Percentiles rank a stretch among this genome's conserved stretches.
phyloP scores from a whole-genome alignment of 75 land plant species.

The Sequoiadendron giganteum region DNA sequence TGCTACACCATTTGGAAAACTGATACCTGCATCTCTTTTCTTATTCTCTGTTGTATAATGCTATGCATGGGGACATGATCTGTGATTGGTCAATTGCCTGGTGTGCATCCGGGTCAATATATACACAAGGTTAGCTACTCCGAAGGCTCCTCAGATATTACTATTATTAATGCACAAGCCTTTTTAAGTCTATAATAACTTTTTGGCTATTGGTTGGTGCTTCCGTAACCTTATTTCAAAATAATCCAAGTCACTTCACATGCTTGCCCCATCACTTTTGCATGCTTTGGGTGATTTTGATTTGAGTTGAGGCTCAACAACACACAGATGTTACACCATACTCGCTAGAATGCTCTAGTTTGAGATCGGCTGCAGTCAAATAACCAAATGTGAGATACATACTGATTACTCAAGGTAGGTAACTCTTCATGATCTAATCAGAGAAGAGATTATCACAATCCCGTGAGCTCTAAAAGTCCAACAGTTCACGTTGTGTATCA shows the following conservation, averaged over 20 bases:
- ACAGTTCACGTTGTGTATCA: too few species aligned
- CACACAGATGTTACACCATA: not conserved
- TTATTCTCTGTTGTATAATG: not conserved
- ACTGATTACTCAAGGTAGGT: not conserved
- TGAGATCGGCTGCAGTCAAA: not conserved
- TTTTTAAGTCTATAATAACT: too few species aligned
- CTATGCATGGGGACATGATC: not conserved
- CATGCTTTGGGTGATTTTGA: not conserved
- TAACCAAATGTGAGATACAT: too few species aligned
- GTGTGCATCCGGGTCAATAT: not conserved
- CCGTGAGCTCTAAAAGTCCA: not conserved
- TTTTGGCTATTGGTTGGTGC: not conserved
- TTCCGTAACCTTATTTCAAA: not conserved
- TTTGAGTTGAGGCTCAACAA: not conserved
- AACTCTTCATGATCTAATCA: not conserved
- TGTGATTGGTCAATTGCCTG: not conserved
- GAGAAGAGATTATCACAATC: not conserved
- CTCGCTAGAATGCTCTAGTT: not conserved
- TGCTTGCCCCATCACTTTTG: not conserved
- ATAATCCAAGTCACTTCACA: not conserved
- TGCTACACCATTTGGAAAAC: not conserved
- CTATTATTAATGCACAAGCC: not conserved
- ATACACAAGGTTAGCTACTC: not conserved
- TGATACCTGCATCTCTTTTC: not conserved
- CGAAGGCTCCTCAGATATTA: not conserved